Conservation (phyloP, 2,329 filamentous ascomycete genomes). For the Coleophoma crateriformis region DNA sequence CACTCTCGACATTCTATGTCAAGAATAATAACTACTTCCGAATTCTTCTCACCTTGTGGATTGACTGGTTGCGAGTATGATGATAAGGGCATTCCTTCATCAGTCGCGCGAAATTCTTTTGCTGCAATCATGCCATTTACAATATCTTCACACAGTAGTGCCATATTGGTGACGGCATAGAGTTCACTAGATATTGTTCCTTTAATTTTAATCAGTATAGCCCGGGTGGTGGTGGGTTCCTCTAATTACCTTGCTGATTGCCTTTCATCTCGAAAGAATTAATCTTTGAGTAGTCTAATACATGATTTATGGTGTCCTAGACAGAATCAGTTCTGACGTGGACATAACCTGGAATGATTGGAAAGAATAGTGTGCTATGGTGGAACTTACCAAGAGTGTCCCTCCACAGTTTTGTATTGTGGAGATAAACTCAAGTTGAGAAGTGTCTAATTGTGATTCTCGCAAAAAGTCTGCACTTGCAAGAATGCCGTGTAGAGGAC, state of each 20-base stretch:
- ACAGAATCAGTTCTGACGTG: not conserved
- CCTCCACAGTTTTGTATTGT: conserved; percentile 45
- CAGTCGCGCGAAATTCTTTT: conserved; percentile 11
- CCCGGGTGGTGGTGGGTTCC: not conserved
- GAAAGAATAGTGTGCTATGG: not conserved
- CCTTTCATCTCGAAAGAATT: conserved; percentile 29
- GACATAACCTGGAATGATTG: not conserved
- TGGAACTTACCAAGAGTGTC: conserved; percentile 33
- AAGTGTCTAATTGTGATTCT: conserved; percentile 38
- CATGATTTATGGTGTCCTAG: conserved; percentile 45
- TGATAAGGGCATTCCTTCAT: not conserved
- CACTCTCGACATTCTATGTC: conserved; percentile 22
- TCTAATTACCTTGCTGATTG: conserved; percentile 10
- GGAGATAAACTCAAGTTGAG: conserved; percentile 38
- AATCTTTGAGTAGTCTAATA: conserved; percentile 50
- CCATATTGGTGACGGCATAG: conserved; percentile 18
- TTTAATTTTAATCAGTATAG: not conserved
- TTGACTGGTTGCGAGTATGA: not conserved
- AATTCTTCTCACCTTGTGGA: not conserved
- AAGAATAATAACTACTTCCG: conserved; percentile 16
- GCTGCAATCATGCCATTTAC: conserved; percentile 24
- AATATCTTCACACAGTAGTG: conserved; percentile 22
- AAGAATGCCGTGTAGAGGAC: conserved; percentile 40
- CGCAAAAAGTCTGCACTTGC: conserved; percentile 45
- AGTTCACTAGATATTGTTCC: conserved; percentile 21